Base-by-base conservation (phyloP, 805 yeast species). In the Zygotorulaspora danielsina region DNA sequence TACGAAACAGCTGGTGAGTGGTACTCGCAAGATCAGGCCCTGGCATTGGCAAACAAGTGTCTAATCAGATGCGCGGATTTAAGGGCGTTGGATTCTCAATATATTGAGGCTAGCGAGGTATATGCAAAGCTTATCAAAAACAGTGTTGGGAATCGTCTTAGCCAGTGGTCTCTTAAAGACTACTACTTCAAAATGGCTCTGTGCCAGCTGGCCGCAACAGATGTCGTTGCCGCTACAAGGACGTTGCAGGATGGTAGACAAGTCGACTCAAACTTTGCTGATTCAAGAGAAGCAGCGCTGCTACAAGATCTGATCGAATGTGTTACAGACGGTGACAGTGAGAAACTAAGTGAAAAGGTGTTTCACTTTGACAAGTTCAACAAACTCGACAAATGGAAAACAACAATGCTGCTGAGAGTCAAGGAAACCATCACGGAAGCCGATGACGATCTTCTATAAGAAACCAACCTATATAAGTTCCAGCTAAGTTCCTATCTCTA, bases 1-100 rank as follows among this genome's bases (percentile, higher is more conserved):
- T 90, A 83, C 59, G 95, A 88, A 57, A 84, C 82, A 53, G 96
- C 98, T 8, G 96, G 96, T 28, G 97, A 93, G 56, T 93, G 96
- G 89, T 89, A 83, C 59, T 75, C 78, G 39, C 86, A 90, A 46
- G 99, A 93, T 64, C 89, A 87, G 42, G 97, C 97, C 0, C 83
- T 82, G 47, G 95, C 97, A 6, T 63, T 90, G 41, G 78, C 95
- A 18, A 88, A 81, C 65, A 93, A 93, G 67, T 89, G 94, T 17
- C 84, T 75, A 50, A 67, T 90, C 49, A 87, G 87, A 61, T 83
- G 88, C 48, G 97, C 97, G 2, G 97, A 93, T 58, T 70, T 93
- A 51, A 73, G 80, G 38, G 95, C 96, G 12, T 65, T 81, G 43
- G 72, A 73, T 39, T 89, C 81, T n/a, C 75, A 84, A 42, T 89